Conservation (phyloP, 176 grass and related monocot species). For the Zizania latifolia region DNA sequence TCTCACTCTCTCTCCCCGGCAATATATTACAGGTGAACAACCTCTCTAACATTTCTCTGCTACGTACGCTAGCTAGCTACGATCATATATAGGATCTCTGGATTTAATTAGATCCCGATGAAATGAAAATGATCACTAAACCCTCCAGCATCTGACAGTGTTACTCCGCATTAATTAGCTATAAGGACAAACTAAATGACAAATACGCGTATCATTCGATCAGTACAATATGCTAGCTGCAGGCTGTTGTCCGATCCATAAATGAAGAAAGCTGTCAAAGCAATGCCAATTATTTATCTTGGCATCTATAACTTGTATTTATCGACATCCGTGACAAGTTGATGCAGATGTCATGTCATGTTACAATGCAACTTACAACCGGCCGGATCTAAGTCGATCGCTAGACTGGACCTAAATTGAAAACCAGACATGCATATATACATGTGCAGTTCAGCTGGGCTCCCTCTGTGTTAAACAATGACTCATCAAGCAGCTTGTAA, state of each 20-base stretch:
- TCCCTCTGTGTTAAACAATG: too few species aligned
- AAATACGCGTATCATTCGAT: too few species aligned
- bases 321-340: neutral
- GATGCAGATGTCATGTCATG: constrained; percentile 33
- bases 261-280: constrained; percentile 26
- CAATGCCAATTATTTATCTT: constrained; percentile 29
- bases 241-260: neutral
- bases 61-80: neutral
- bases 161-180: too few species aligned
- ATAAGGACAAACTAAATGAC: too few species aligned
- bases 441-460: too few species aligned
- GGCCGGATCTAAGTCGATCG: constrained; percentile 8
- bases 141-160: too few species aligned
- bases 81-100: neutral
- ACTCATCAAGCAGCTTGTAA: too few species aligned
- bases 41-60: constrained; percentile 30
- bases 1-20: constrained; percentile 6
- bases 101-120: too few species aligned
- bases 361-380: neutral
- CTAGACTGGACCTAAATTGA: neutral
- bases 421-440: constrained; percentile 29
- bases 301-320: constrained; percentile 20
- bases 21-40: constrained; percentile 9
- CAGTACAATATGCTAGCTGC: too few species aligned
- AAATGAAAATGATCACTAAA: too few species aligned